Evolutionary conservation across 2,329 filamentous ascomycete species (phyloP).

Genomic region (Daldinia sp.): DNA sequence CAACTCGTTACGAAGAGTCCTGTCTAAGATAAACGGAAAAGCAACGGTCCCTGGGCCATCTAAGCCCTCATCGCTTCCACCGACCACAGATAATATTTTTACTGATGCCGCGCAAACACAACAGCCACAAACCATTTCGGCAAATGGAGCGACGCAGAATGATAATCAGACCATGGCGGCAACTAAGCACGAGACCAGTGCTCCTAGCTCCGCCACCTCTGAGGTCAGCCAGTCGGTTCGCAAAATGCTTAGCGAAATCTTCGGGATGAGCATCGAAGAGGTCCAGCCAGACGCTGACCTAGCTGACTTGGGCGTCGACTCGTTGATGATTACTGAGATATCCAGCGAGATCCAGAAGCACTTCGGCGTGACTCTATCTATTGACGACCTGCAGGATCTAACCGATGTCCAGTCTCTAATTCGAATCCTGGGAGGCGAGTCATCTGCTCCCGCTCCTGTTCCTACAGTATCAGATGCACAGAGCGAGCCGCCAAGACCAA

Average conservation of each 20-base stretch:
- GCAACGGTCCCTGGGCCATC: neutral
- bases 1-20: conserved; percentile 39
- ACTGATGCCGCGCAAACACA: neutral
- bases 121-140: neutral
- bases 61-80: conserved; percentile 23
- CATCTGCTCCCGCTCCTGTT: neutral
- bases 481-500: neutral
- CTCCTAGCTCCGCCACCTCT: conserved; percentile 4
- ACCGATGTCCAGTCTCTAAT: conserved; percentile 20
- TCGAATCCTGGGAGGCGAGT: conserved; percentile 13
- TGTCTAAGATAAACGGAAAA: conserved; percentile 40
- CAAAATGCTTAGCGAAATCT: conserved; percentile 26
- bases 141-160: neutral
- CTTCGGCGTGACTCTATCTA: conserved; percentile 32
- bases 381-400: conserved; percentile 23
- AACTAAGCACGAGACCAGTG: neutral
- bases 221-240: conserved; percentile 18
- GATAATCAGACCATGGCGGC: neutral
- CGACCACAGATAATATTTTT: conserved; percentile 35
- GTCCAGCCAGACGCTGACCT: conserved; percentile 42
- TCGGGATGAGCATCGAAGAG: conserved; percentile 29
- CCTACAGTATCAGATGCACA: neutral
- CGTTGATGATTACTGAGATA: conserved; percentile 54
- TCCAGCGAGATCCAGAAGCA: conserved; percentile 47
- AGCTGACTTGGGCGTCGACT: conserved; percentile 55